These are phyloP conservation scores for Metschnikowia shivogae DNA, from an alignment of 805 yeast species.

Conservation along the genomic window DNA sequence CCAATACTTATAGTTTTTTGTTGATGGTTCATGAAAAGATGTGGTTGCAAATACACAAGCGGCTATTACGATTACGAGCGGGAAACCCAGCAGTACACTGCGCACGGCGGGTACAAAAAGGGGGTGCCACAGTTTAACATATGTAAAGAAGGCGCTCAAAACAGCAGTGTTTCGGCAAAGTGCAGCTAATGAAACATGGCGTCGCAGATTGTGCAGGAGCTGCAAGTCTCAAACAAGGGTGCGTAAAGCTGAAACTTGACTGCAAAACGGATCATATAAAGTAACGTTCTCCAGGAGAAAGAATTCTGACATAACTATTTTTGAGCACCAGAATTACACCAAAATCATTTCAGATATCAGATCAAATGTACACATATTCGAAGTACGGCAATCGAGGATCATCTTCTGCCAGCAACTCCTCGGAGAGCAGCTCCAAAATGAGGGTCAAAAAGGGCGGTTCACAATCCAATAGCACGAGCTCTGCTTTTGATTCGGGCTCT, in stretches of 20 bases:
- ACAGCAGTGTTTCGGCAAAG: neutral
- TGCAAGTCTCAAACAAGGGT: constrained; percentile 3
- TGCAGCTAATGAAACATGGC: neutral
- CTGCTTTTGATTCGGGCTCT: constrained; percentile 4
- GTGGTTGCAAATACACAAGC: constrained; percentile 3
- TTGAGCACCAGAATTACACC: neutral
- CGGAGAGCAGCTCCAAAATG: constrained; percentile 5
- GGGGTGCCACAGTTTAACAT: neutral
- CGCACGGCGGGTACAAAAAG: neutral
- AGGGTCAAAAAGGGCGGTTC: constrained; percentile 11
- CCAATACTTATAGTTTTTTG: constrained; percentile 14
- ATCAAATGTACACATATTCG: constrained; percentile 17
- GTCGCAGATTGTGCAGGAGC: neutral
- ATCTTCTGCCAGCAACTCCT: constrained; percentile 8
- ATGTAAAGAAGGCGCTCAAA: neutral
- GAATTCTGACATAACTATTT: too few relatives aligned
- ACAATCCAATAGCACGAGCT: constrained; percentile 7
- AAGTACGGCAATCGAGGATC: constrained; percentile 13
- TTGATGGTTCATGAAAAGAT: constrained; percentile 3
- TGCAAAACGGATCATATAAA: constrained; percentile 3
- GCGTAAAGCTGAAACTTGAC: constrained; percentile 5
- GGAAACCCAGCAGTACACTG: neutral
- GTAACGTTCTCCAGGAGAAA: neutral
- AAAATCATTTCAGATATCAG: neutral
- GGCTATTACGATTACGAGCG: neutral